Conservation (phyloP, 495 filamentous ascomycete species). For the Aspergillus heteromorphus region DNA sequence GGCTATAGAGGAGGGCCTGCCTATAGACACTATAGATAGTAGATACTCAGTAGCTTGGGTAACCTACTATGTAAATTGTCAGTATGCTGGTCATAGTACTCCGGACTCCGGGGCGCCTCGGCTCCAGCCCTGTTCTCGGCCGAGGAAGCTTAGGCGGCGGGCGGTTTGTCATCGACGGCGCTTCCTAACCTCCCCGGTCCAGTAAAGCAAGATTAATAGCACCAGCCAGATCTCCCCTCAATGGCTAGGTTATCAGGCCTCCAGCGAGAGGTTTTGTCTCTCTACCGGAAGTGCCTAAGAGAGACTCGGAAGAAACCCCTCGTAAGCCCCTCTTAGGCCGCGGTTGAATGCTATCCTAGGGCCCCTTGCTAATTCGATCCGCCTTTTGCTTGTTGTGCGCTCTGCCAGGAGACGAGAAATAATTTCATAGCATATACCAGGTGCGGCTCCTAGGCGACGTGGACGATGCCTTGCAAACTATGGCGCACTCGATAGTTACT, state of each 20-base stretch:
- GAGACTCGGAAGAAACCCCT: constrained; percentile 75
- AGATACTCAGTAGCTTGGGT: not conserved
- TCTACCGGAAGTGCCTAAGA: constrained; percentile 82
- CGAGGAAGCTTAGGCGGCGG: not conserved
- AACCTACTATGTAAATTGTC: too few relatives aligned
- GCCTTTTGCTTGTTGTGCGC: constrained; percentile 1
- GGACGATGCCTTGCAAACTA: not conserved
- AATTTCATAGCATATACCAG: constrained; percentile 54
- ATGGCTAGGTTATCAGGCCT: constrained; percentile 68
- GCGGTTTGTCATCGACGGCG: too few relatives aligned
- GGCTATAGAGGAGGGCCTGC: not conserved
- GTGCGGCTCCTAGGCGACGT: constrained; percentile 28
- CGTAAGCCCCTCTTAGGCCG: constrained; percentile 39
- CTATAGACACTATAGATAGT: not conserved
- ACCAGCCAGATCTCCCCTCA: constrained; percentile 13
- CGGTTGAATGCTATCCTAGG: not conserved
- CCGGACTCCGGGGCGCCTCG: not conserved
- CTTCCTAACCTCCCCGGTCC: too few relatives aligned
- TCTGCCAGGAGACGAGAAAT: constrained; percentile 40
- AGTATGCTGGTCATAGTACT: too few relatives aligned
- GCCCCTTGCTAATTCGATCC: not conserved
- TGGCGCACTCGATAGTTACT: not conserved
- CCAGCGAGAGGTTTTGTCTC: constrained; percentile 80
- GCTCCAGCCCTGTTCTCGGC: constrained; percentile 3
- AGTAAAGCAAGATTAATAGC: not conserved